Base-by-base conservation (phyloP, 1,139 yeast species). In the Wickerhamomyces sp. region DNA sequence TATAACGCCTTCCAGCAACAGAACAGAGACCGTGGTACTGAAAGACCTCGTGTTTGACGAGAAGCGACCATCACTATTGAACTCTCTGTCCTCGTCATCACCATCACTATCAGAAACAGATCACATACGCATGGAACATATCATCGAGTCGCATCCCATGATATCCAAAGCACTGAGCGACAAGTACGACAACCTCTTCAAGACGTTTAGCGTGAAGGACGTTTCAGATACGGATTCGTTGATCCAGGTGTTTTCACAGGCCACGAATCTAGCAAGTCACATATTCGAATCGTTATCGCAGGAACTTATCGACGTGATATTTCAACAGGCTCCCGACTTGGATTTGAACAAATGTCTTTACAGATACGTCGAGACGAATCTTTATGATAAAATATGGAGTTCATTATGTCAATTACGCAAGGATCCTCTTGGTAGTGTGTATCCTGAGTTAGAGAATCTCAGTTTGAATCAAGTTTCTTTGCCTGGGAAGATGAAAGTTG, bases 391-490 rank as follows among this genome's bases (percentile, higher is more conserved):
- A 39, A 51, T 81, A 5, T 83, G 91, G 87, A 54, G 70, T 6
- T 74, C 70, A 39, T 52, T 73, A 12, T 66, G 66, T 40, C 62
- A 44, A 10, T 21, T 57, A 19, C 29, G 50, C 29, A 36, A 52
- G 37, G 56, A 57, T 47, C 47, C 61, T 36, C 53, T 72, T 10
- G 38, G 54, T 21, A 52, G 61, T 25, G 52, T 57, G 36, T 74
- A 75, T 57, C 52, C 64, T 3, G 46, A 55, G 8, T 48, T 87
- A 15, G 63, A 70, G 14, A 54, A 72, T 47, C 53, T 88, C 6
- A 81, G 93, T 23, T 57, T 88, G 11, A 78, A 80, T 35, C 96
- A 88, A 51, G 68, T 87, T 6, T 89, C 81, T 11, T 58, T 77
- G 22, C 86, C 79, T 6, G 62, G 59, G 4, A 41, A 40, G 33